These are phyloP conservation scores for Styphnolobium japonicum DNA, from an alignment of 306 rosid genomes.

Conservation along the genomic window DNA sequence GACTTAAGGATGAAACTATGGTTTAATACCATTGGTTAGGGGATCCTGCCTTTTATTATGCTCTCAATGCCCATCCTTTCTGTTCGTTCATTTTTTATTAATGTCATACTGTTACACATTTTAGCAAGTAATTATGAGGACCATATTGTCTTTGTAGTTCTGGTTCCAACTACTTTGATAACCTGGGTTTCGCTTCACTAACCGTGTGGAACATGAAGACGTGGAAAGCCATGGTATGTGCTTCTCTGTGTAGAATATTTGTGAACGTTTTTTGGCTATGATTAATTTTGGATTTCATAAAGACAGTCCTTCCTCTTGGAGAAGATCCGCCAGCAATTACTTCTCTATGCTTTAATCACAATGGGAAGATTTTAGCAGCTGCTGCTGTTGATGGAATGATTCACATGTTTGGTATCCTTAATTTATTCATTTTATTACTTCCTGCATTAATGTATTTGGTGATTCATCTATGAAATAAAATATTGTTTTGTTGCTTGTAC, in stretches of 20 bases:
- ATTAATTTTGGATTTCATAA: slow-evolving; percentile 60
- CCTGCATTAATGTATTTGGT: neutral
- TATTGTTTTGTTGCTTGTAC: neutral
- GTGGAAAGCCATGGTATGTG: slow-evolving; percentile 90
- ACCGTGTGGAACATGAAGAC: slow-evolving; percentile 98
- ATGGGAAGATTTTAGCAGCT: slow-evolving; percentile 95
- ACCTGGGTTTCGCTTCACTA: slow-evolving; percentile 78
- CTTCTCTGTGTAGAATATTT: slow-evolving; percentile 34
- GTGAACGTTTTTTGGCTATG: slow-evolving; percentile 27
- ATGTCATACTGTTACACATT: neutral
- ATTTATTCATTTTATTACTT: slow-evolving; percentile 12
- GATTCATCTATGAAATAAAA: neutral
- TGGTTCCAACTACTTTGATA: slow-evolving; percentile 53
- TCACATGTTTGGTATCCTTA: slow-evolving; percentile 99
- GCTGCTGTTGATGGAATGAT: slow-evolving; percentile 96
- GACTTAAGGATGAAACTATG: neutral
- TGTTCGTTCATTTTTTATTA: slow-evolving; percentile 5
- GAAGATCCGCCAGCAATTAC: slow-evolving; percentile 98
- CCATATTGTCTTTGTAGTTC: slow-evolving; percentile 46
- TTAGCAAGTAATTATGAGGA: slow-evolving; percentile 20
- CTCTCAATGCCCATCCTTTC: slow-evolving; percentile 4
- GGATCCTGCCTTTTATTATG: neutral
- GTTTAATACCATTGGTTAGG: neutral
- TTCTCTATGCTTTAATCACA: slow-evolving; percentile 93
- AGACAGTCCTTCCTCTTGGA: slow-evolving; percentile 99